Conservation (phyloP, 2,329 filamentous ascomycete genomes). For the Aspergillus pseudoglaucus region DNA sequence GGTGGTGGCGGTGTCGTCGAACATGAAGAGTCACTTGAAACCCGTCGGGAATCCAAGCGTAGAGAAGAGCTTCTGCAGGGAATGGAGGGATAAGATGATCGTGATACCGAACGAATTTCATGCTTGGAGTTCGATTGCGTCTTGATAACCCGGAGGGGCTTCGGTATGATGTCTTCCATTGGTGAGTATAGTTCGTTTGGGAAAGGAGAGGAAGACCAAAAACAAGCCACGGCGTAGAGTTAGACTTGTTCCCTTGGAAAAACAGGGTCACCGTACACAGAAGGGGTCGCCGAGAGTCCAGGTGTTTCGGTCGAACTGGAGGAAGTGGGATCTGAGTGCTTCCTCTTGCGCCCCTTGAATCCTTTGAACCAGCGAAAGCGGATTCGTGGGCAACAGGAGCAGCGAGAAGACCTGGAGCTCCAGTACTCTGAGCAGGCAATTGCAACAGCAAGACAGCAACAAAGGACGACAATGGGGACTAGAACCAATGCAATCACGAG, state of each 20-base stretch:
- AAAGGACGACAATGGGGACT: constrained; percentile 42
- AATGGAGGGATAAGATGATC: constrained; percentile 15
- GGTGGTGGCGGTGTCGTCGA: constrained; percentile 21
- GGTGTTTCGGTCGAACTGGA: constrained; percentile 28
- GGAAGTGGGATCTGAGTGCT: constrained; percentile 26
- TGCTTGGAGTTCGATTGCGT: constrained; percentile 6
- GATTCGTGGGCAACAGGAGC: constrained; percentile 17
- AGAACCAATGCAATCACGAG: constrained; percentile 41
- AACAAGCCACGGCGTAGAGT: background rate
- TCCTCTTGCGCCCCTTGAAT: constrained; percentile 19
- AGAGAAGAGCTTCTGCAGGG: constrained; percentile 24
- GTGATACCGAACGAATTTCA: constrained; percentile 9
- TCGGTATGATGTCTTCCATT: constrained; percentile 29
- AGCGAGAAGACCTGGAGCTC: constrained; percentile 13
- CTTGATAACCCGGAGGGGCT: constrained; percentile 49
- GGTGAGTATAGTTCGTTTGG: background rate
- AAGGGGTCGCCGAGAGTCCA: constrained; percentile 19
- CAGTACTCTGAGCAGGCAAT: constrained; percentile 35
- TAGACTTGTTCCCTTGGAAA: constrained; percentile 18
- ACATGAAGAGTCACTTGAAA: constrained; percentile 9
- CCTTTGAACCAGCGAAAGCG: constrained; percentile 13
- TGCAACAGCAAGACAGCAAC: constrained; percentile 31
- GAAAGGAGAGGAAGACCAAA: background rate
- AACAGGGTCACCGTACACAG: constrained; percentile 21
- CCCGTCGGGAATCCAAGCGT: constrained; percentile 4